Evolutionary conservation across 176 grass and related monocot genomes (phyloP), one percentile per base, ranked within the genome.

Genomic region (Otatea glauca): DNA sequence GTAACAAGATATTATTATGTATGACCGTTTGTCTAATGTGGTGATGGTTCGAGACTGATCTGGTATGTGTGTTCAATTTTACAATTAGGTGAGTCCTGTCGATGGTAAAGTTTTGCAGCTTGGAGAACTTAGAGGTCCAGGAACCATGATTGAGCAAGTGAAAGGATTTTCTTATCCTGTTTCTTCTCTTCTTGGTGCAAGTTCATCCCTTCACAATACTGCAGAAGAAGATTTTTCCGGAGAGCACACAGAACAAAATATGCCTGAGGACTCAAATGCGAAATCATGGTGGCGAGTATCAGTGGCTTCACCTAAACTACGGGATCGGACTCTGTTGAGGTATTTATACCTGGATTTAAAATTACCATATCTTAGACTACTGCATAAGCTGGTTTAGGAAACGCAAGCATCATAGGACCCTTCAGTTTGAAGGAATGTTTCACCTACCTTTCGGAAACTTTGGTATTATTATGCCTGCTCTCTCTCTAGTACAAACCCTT

Each of bases 211-310:
- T 51, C 83, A 90, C 61, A 77, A 92, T 32, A 54, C 71, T 21
- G 65, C 25, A 47, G 72, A 90, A 37, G 87, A 90, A 73, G 80
- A 87, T 72, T 34, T 73, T 85, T 68, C 75, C 44, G 87, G 83
- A 47, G 65, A 94, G 72, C 72, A 77, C 41, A 59, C 53, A 81
- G 66, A 88, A 35, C 34, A 88, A 72, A 80, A 23, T 81, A 60
- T 41, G 32, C 55, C 69, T 41, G 80, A 90, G 80, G 71, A 60
- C 73, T 76, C 80, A 68, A 75, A 78, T 89, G 68, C 67, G 9
- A 97, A 94, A 90, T 94, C 94, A 76, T 94, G 94, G 94, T 97
- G 89, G 92, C 85, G 74, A 75, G 51, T 94, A 77, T 92, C 92
- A 64, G 77, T 97, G 74, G 85, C 92, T 94, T 92, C 92, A 72